Percentiles rank a stretch among this genome's conserved stretches.
Evolutionary conservation across 768 basidiomycete genomes (phyloP).

Genomic region (Rhodocollybia butyracea): DNA sequence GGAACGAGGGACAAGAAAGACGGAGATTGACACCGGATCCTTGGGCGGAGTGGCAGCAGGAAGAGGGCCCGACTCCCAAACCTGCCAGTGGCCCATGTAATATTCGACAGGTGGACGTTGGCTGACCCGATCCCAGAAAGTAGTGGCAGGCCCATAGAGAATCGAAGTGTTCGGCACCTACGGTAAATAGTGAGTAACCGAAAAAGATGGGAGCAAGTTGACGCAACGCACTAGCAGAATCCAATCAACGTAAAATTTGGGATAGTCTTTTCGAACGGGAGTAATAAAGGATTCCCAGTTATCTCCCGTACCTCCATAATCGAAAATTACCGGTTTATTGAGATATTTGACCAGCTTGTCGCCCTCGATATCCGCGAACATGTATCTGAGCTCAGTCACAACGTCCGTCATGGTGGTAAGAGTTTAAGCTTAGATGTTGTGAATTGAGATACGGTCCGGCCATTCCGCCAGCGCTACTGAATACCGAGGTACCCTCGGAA

Average conservation of each 20-base stretch:
- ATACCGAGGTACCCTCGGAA: too few relatives aligned
- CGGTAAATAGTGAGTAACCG: not conserved
- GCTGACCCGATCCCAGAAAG: not conserved
- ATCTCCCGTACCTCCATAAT: not conserved
- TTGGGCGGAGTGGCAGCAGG: not conserved
- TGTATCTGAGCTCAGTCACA: too few relatives aligned
- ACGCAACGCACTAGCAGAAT: not conserved
- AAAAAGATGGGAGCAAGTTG: too few relatives aligned
- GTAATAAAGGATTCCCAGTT: too few relatives aligned
- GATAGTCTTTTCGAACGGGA: too few relatives aligned
- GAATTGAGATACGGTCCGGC: too few relatives aligned
- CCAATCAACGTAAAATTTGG: too few relatives aligned
- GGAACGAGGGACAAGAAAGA: not conserved
- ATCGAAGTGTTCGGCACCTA: not conserved
- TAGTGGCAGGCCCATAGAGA: not conserved
- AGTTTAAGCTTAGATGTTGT: too few relatives aligned
- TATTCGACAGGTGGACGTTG: not conserved
- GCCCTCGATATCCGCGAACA: not conserved
- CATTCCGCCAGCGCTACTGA: too few relatives aligned
- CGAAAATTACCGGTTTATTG: not conserved
- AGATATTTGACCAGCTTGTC: not conserved
- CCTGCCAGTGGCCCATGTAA: not conserved
- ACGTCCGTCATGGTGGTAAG: too few relatives aligned
- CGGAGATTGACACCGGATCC: not conserved
- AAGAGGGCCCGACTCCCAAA: not conserved